phyloP scores from a whole-genome alignment of 345 rosid species.

The Nasturtium officinale region DNA sequence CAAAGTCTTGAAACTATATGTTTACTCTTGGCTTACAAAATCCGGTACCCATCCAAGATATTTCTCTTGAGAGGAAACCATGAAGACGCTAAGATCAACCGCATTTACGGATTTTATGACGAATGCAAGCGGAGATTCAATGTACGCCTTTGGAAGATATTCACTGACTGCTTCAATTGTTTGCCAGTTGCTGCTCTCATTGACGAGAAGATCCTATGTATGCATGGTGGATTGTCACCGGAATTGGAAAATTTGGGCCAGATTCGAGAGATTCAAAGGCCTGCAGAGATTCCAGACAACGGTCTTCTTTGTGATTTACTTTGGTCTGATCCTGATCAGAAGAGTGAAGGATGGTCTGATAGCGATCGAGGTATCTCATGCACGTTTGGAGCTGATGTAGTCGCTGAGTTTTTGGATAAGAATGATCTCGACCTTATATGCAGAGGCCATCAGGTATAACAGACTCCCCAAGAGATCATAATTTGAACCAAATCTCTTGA shows the following conservation, averaged over 20 bases:
- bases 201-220: constrained; percentile 87
- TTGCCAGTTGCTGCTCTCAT: constrained; percentile 92
- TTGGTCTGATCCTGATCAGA: constrained; percentile 95
- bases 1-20: constrained; percentile 98
- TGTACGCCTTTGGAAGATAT: constrained; percentile 92
- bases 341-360: constrained; percentile 71
- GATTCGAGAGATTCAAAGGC: constrained; percentile 78
- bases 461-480: neutral
- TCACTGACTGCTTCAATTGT: constrained; percentile 91
- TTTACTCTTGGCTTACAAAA: constrained; percentile 91
- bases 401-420: constrained; percentile 85
- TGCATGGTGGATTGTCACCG: constrained; percentile 98
- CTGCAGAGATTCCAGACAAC: constrained; percentile 84
- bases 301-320: constrained; percentile 96
- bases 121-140: constrained; percentile 97
- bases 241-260: constrained; percentile 72
- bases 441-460: constrained; percentile 91
- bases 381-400: constrained; percentile 84
- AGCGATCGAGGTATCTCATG: constrained; percentile 95
- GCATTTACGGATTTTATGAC: constrained; percentile 96
- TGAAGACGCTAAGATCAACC: constrained; percentile 95
- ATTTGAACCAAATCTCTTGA: neutral
- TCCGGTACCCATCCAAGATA: constrained; percentile 74
- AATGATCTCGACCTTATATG: constrained; percentile 95
- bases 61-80: constrained; percentile 93